Percentiles rank a stretch among this genome's conserved stretches.
Evolutionary conservation across 2,329 filamentous ascomycete species (phyloP).

Genomic region (Penicillium oxalicum): DNA sequence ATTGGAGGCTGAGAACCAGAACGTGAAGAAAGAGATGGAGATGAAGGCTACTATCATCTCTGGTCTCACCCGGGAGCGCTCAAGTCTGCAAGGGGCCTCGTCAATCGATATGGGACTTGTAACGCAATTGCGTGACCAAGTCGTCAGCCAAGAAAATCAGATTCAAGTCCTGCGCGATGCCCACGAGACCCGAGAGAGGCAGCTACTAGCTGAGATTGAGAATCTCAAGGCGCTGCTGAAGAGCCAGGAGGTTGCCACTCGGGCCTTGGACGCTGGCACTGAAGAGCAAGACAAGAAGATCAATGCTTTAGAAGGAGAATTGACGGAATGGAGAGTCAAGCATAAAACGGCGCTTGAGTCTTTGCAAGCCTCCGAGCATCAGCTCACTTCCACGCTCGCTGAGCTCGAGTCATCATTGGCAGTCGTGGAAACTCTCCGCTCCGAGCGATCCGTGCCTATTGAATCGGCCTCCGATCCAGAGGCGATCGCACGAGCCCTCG

Average conservation of each 20-base stretch:
- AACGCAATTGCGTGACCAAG: conserved; percentile 76
- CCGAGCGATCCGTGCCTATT: conserved; percentile 34
- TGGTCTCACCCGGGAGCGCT: conserved; percentile 84
- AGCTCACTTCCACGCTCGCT: conserved; percentile 64
- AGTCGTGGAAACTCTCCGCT: conserved; percentile 45
- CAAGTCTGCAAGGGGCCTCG: conserved; percentile 72
- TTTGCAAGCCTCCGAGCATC: conserved; percentile 65
- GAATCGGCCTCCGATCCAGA: conserved; percentile 32
- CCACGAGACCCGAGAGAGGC: conserved; percentile 67
- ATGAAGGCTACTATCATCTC: conserved; percentile 93
- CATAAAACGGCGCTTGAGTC: conserved; percentile 65
- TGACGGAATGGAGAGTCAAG: conserved; percentile 68
- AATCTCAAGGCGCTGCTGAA: conserved; percentile 55
- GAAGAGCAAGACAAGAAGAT: conserved; percentile 54
- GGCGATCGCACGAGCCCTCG: conserved; percentile 41
- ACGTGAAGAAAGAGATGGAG: conserved; percentile 92
- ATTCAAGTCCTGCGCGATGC: conserved; percentile 67
- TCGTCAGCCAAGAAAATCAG: conserved; percentile 78
- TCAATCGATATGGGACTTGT: conserved; percentile 90
- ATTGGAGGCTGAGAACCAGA: conserved; percentile 75
- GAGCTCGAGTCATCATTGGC: conserved; percentile 65
- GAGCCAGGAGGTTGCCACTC: conserved; percentile 32
- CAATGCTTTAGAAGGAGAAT: conserved; percentile 61
- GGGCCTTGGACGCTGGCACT: conserved; percentile 28
- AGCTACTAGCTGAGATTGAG: conserved; percentile 66